Evolutionary conservation across 2,329 filamentous ascomycete genomes (phyloP).

Genomic region (Penicillium thymicola): DNA sequence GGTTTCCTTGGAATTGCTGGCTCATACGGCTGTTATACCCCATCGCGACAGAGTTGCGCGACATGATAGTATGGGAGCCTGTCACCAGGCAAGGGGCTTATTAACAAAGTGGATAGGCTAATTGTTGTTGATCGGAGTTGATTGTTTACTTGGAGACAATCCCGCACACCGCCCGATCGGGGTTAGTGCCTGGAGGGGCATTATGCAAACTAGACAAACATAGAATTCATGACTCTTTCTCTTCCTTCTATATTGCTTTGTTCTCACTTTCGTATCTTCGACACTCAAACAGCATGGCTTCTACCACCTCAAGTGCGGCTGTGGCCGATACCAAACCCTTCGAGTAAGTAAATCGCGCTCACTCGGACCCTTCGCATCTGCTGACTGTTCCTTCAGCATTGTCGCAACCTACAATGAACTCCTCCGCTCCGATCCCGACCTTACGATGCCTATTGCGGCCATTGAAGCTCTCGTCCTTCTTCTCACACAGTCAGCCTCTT

Average conservation of each 20-base stretch:
- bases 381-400: conserved; percentile 46
- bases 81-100: conserved; percentile 7
- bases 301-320: conserved; percentile 20
- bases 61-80: neutral
- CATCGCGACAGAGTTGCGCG: conserved; percentile 34
- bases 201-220: conserved; percentile 40
- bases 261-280: conserved; percentile 6
- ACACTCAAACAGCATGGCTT: conserved; percentile 28
- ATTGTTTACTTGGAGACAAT: conserved; percentile 36
- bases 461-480: conserved; percentile 88
- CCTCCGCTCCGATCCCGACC: conserved; percentile 67
- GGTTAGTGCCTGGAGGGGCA: conserved; percentile 37
- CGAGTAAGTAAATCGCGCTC: conserved; percentile 32
- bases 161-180: conserved; percentile 21
- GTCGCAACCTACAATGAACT: conserved; percentile 64
- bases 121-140: conserved; percentile 23
- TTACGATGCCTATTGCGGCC: conserved; percentile 93
- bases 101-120: conserved; percentile 7
- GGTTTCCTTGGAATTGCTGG: conserved; percentile 50
- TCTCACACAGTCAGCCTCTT: conserved; percentile 72
- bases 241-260: conserved; percentile 2
- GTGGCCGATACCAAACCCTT: conserved; percentile 33
- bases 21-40: conserved; percentile 53
- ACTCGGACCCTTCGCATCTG: neutral
- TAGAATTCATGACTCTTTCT: conserved; percentile 25